Evolutionary conservation across 495 filamentous ascomycete genomes (phyloP), one percentile per base, ranked within the genome.

Genomic region (Talaromyces trachyspermus): DNA sequence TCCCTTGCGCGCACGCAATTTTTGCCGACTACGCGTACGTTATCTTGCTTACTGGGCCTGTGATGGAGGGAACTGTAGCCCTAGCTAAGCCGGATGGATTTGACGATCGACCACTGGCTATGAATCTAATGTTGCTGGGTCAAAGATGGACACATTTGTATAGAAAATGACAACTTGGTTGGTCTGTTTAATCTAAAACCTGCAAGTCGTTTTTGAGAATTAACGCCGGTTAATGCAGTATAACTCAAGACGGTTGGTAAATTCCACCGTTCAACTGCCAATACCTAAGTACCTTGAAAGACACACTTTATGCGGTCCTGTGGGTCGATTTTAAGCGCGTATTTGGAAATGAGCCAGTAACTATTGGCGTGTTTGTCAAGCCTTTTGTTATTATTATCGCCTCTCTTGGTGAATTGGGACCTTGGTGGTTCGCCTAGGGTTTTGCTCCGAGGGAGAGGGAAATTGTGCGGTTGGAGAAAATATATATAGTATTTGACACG

Each of bases 341-440:
- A 9, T 32, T n/a, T 32, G 29, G 29, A 32, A 2, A n/a, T 4
- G 10, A n/a, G 29, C 29, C 29, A 32, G 14, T 32, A 32, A n/a
- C 10, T 10, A 32, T 9, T 10, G 2, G 14, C 29, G 10, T 10
- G 14, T 32, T 32, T 32, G 29, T 32, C 29, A 32, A 32, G 29
- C 3, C 27, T 12, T 30, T 7, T 30, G 10, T 32, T 9, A 10
- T 9, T 9, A n/a, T 4, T 10, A n/a, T 24, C 8, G 25, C 2
- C 23, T 43, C 2, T 43, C 10, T 25, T 4, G 4, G n/a, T 15
- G 23, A 27, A 9, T 14, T 26, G 5, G 40, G n/a, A 43, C 40
- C 40, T 43, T 43, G 40, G 8, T 19, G 23, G 40, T 14, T 43
- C 23, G 25, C 22, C 26, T 43, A 43, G 40, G 40, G 23, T 2